These are phyloP conservation scores for Cercospora sp. DNA, from an alignment of 2,329 filamentous ascomycete species.

Conservation along the genomic window DNA sequence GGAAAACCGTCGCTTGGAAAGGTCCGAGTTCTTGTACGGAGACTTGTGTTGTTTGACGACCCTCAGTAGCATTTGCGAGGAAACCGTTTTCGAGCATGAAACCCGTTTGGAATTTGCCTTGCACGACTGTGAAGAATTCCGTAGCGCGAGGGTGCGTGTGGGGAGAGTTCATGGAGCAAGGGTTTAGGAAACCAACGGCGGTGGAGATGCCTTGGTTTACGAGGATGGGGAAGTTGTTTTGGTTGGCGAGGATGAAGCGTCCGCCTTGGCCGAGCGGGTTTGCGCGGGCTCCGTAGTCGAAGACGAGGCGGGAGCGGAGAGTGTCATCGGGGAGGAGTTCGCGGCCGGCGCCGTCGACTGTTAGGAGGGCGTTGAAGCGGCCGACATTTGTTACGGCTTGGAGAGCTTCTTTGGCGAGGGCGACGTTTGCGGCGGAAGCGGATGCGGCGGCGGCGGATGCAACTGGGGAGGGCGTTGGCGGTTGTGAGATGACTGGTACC, in stretches of 20 bases:
- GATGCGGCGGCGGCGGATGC: constrained; percentile 18
- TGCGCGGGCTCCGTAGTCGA: constrained; percentile 22
- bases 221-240: constrained; percentile 25
- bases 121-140: constrained; percentile 51
- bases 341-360: constrained; percentile 19
- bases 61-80: constrained; percentile 16
- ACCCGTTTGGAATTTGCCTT: constrained; percentile 46
- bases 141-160: constrained; percentile 53
- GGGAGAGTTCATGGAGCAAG: constrained; percentile 49
- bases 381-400: constrained; percentile 21
- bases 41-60: constrained; percentile 40
- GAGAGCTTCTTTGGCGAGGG: constrained; percentile 18
- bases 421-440: constrained; percentile 11
- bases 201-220: constrained; percentile 24
- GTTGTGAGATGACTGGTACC: constrained; percentile 17
- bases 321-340: constrained; percentile 12
- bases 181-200: constrained; percentile 32
- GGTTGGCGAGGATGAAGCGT: constrained; percentile 22
- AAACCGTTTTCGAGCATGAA: constrained; percentile 52
- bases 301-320: constrained; percentile 21
- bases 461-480: constrained; percentile 11
- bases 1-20: constrained; percentile 51
- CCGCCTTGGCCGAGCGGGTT: constrained; percentile 15
- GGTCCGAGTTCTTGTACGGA: constrained; percentile 41
- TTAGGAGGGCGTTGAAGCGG: constrained; percentile 22